phyloP scores from a whole-genome alignment of 805 yeast species.

The Wickerhamomyces sydowiorum region DNA sequence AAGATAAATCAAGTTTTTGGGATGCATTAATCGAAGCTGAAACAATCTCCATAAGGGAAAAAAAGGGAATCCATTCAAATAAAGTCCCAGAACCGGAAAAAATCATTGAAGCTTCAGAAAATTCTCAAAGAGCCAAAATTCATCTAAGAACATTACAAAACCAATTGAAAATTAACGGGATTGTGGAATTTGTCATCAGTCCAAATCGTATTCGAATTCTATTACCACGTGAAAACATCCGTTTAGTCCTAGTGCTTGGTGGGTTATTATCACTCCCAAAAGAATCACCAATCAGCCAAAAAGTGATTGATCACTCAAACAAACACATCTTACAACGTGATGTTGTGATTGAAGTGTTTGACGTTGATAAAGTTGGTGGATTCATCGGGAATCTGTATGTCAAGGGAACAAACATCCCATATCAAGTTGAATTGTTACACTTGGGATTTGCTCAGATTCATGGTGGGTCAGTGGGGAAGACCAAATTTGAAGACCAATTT shows the following conservation, averaged over 20 bases:
- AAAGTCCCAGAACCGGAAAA: conserved; percentile 54
- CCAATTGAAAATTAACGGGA: conserved; percentile 57
- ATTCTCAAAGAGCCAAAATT: conserved; percentile 63
- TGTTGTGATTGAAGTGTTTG: conserved; percentile 62
- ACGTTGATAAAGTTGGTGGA: conserved; percentile 72
- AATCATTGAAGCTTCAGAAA: conserved; percentile 76
- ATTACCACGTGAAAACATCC: conserved; percentile 67
- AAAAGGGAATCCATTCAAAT: conserved; percentile 57
- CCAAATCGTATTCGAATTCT: conserved; percentile 61
- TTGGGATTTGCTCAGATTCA: conserved; percentile 64
- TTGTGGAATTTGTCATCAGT: conserved; percentile 68
- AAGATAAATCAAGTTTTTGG: conserved; percentile 70
- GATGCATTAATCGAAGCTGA: conserved; percentile 71
- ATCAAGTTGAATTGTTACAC: conserved; percentile 50
- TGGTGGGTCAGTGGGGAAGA: conserved; percentile 54
- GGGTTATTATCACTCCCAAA: conserved; percentile 49
- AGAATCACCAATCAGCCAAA: conserved; percentile 34
- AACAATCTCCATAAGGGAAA: conserved; percentile 45
- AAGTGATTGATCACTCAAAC: conserved; percentile 48
- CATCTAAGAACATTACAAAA: conserved; percentile 65
- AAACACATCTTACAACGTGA: conserved; percentile 63
- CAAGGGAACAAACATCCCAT: conserved; percentile 44
- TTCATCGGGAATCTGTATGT: conserved; percentile 68
- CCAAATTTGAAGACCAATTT: conserved; percentile 49
- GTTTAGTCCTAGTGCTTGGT: conserved; percentile 66